A percentile compares a stretch with the other conserved stretches of the same genome.
Conservation (phyloP, 805 yeast genomes). For the Ogataea philodendri region DNA sequence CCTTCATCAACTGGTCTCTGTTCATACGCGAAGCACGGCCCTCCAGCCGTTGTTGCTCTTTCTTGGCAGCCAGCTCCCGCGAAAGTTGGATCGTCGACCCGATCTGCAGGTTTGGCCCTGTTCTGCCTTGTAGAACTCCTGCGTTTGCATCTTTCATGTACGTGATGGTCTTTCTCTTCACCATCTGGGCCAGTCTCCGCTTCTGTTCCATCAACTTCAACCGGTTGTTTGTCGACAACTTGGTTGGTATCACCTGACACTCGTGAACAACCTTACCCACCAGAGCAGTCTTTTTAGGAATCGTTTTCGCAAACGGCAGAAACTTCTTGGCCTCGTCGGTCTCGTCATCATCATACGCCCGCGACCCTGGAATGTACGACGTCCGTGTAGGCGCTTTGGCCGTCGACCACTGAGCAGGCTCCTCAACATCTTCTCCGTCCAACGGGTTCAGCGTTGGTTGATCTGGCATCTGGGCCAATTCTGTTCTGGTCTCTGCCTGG, state of each 20-base stretch:
- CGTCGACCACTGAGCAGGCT: constrained; percentile 32
- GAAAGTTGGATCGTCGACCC: constrained; percentile 69
- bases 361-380: constrained; percentile 26
- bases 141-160: constrained; percentile 64
- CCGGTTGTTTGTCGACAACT: constrained; percentile 64
- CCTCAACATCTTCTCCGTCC: constrained; percentile 36
- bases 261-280: constrained; percentile 90
- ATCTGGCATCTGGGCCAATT: constrained; percentile 50
- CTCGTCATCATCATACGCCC: constrained; percentile 8
- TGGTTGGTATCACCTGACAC: constrained; percentile 81
- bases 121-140: constrained; percentile 83
- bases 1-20: constrained; percentile 83
- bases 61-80: constrained; percentile 51
- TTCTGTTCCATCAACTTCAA: constrained; percentile 51
- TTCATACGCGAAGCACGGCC: constrained; percentile 95
- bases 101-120: constrained; percentile 77
- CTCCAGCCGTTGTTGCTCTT: constrained; percentile 54
- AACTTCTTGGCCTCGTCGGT: constrained; percentile 35
- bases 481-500: constrained; percentile 50
- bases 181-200: constrained; percentile 30
- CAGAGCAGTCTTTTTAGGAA: constrained; percentile 82
- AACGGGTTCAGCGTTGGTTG: constrained; percentile 47
- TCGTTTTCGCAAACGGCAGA: constrained; percentile 82
- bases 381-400: constrained; percentile 25
- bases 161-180: constrained; percentile 48